Evolutionary conservation across 2,329 filamentous ascomycete genomes (phyloP), one percentile per base, ranked within the genome.

Genomic region (Neodidymelliopsis sp.): DNA sequence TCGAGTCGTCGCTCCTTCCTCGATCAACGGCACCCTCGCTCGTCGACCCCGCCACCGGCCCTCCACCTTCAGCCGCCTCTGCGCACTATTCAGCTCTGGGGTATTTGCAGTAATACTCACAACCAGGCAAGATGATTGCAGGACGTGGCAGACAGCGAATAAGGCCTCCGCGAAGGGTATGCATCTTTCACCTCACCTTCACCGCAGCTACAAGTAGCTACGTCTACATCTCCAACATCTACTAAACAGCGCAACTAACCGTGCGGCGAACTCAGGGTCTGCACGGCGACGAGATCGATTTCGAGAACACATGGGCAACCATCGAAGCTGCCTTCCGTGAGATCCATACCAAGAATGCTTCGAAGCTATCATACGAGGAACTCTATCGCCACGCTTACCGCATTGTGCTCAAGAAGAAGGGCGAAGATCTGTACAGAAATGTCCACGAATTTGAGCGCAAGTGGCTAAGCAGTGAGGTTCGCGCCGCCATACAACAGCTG

Each of bases 351-450:
- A 92, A 95, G 71, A 94, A 96, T 70, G 91, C 91, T 52, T 95
- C 91, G 8, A 81, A 83, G 12, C 83, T 99, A 2, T 96, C 92
- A 1, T 99, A 97, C 76, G 94, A 99, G 73, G 89, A 96, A 66
- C 83, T 99, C 1, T 99, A 99, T 75, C 88, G 94, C 49, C 89
- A 89, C 44, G 90, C 91, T 4, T 99, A 99, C 75, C 93, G 94
- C 71, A 90, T 97, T 15, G 93, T 97, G 1, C 77, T 97, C 25
- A 89, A 88, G 74, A 95, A 93, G 75, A 88, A 91, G 60, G 92
- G 92, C 19, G 84, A 89, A 24, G 79, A 86, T 9, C 81, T 99
- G 1, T 97, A 97, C 73, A 82, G 88, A 4, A 81, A 83, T 8
- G 91, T 97, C 37, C 88, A 87, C 62, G 77, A 85, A 2, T 91